Evolutionary conservation across 345 rosid genomes (phyloP), one percentile per base, ranked within the genome.

Genomic region (Hypericum perforatum): DNA sequence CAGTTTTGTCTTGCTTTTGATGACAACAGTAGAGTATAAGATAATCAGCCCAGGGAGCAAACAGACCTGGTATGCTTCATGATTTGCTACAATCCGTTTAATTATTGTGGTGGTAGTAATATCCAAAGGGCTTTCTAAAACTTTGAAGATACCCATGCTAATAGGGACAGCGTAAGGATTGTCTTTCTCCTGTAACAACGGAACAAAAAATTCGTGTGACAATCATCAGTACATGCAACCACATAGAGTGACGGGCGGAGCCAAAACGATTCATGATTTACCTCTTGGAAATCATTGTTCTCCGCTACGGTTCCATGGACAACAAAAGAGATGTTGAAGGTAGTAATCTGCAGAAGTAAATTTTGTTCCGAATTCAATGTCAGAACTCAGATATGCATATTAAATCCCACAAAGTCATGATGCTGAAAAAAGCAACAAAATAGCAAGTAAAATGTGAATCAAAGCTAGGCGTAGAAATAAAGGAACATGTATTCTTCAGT

Each of bases 281-380:
- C 92, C 87, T 76, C 52, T 70, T 61, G 67, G 64, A 76, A 84
- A 63, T 76, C 80, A 2, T 54, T 44, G 54, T 63, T 77, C 70
- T 81, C 94, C 22, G 94, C 78, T 11, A 77, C 65, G 5, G 86
- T 71, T 67, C 94, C 94, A 65, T 84, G 94, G 48, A 78, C 87
- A 52, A 81, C 87, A 58, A 65, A 60, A 41, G 81, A 81, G 61
- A 84, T 76, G 63, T 84, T 68, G 47, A 81, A 81, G 46, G 94
- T 84, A 14, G 77, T 81, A 46, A 84, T 66, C 89, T 84, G 84
- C 71, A 68, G 22, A 12, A 9, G 22, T 3, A 46, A 46, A 14
- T 3, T 3, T 13, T 8, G 32, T 29, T 5, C 50, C 32, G 4
- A 22, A 22, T 22, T 22, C 32, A 4, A 22, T 22, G 32, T 22